Evolutionary conservation across 352 stramenopile species (phyloP), one percentile per base, ranked within the genome.

Genomic region (Globisporangium perplexum): DNA sequence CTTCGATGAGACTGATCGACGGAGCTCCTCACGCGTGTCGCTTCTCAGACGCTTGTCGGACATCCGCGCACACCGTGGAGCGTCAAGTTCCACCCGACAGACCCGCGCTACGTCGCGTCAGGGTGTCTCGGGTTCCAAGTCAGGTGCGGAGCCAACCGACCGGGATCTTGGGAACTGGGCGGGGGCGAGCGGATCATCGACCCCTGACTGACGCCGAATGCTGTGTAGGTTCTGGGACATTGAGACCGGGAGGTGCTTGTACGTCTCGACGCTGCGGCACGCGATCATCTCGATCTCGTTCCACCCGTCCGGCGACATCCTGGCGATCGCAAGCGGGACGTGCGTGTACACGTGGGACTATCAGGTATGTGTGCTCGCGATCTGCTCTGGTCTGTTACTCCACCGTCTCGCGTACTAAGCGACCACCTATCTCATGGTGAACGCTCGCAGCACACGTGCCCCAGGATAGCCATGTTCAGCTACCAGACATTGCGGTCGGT

Each of bases 271-370:
- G 24, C 65, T 99, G 36, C 78, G 96, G 48, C 82, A 93, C 60
- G 93, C 96, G 20, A 98, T 98, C 63, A 99, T 98, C 52, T 98
- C 90, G 11, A 84, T 99, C 52, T 97, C 85, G 31, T 99, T 99
- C 65, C 96, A 99, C 64, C 96, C 96, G 12, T 86, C 81, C 3
- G 95, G 93, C 18, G 78, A 96, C 43, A 86, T 98, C 49, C 71
- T 99, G 24, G 96, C 94, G 7, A 96, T 98, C 62, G 95, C 96
- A 1, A 98, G 93, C 63, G 95, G 95, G 38, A 96, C 78, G 1
- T 96, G 82, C 30, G 77, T 98, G 23, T 96, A 98, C 75, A 91
- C 97, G 15, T 99, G 96, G 96, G 89, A 97, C 59, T 96, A 98
- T 45, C 77, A 95, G 65, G 80, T 98, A 68, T 56, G 24, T 10